Evolutionary conservation across 129 eudicot species (phyloP).

Genomic region (Pittosporum tobira): DNA sequence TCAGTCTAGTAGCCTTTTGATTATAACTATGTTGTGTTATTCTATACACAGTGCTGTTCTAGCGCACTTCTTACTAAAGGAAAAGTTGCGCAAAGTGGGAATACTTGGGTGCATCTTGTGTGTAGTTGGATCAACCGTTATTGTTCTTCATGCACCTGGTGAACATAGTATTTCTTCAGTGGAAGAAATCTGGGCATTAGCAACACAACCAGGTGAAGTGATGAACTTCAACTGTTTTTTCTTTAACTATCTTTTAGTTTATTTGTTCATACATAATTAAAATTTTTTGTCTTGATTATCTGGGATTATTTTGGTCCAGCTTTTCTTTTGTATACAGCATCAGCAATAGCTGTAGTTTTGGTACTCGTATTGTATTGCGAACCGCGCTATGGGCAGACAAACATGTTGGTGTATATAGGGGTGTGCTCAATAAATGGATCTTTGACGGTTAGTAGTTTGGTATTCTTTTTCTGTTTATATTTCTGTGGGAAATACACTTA

Average conservation of each 20-base stretch:
- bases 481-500: background rate
- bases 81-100: constrained; percentile 65
- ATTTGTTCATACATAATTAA: background rate
- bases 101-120: constrained; percentile 75
- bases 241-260: background rate
- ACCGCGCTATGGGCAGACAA: constrained; percentile 81
- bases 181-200: constrained; percentile 81
- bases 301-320: constrained; percentile 41
- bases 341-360: constrained; percentile 64
- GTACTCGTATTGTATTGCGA: constrained; percentile 76
- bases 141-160: constrained; percentile 89
- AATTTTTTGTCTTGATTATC: constrained; percentile 5
- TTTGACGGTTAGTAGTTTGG: constrained; percentile 59
- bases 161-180: constrained; percentile 67
- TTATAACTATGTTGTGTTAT: background rate
- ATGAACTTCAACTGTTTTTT: constrained; percentile 14
- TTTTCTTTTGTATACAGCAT: constrained; percentile 77
- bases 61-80: constrained; percentile 76
- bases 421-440: constrained; percentile 90
- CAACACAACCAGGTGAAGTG: constrained; percentile 70
- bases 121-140: constrained; percentile 69
- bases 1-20: too few relatives aligned
- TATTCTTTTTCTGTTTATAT: background rate
- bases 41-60: constrained; percentile 60
- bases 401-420: constrained; percentile 83